phyloP scores from a whole-genome alignment of 371 early-diverging fungal genomes.

The Rhizopus arrhizus region DNA sequence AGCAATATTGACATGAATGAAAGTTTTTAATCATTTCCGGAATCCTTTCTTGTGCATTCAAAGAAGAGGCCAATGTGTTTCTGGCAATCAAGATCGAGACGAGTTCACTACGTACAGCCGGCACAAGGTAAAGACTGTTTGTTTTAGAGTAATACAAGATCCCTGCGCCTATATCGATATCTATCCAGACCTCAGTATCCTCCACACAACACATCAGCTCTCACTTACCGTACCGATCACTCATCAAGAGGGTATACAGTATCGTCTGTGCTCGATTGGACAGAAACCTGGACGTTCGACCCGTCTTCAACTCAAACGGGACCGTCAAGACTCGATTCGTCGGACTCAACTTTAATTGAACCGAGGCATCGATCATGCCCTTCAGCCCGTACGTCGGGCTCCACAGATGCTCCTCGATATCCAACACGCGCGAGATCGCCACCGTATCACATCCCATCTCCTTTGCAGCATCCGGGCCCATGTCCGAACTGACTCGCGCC shows the following conservation, averaged over 20 bases:
- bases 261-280: conserved; percentile 86
- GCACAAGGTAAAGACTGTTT: conserved; percentile 64
- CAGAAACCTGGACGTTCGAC: conserved; percentile 55
- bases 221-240: conserved; percentile 78
- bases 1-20: conserved; percentile 75
- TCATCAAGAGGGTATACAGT: conserved; percentile 84
- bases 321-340: conserved; percentile 42
- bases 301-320: conserved; percentile 94
- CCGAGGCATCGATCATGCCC: conserved; percentile 87
- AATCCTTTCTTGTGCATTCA: conserved; percentile 38
- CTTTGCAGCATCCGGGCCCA: conserved; percentile 21
- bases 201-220: neutral
- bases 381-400: conserved; percentile 91
- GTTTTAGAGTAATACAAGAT: conserved; percentile 78
- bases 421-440: conserved; percentile 70
- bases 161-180: conserved; percentile 66
- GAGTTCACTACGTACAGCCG: conserved; percentile 66
- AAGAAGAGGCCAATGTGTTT: conserved; percentile 71
- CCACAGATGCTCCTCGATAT: conserved; percentile 93
- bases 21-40: conserved; percentile 74
- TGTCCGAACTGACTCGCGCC: conserved; percentile 24
- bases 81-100: conserved; percentile 71
- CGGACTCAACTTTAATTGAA: conserved; percentile 52
- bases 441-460: conserved; percentile 35
- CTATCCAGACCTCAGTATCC: conserved; percentile 18